phyloP scores from a whole-genome alignment of 2,329 filamentous ascomycete species.

The Gliomastix tumulicola region DNA sequence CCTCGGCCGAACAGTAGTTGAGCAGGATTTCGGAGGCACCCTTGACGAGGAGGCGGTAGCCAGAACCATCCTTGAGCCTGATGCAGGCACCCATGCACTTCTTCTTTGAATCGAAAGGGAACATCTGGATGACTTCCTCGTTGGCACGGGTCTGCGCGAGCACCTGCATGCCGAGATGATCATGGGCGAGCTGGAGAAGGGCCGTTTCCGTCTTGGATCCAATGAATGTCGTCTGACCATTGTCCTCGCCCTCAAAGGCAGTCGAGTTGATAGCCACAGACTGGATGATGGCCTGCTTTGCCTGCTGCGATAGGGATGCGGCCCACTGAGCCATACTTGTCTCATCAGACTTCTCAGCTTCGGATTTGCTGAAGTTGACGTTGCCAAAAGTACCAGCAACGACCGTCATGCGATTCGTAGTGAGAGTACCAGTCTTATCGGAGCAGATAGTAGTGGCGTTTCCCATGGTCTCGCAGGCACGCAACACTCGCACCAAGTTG shows the following conservation, averaged over 20 bases:
- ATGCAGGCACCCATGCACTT: conserved; percentile 52
- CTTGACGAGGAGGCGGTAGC: conserved; percentile 45
- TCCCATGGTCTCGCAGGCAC: conserved; percentile 63
- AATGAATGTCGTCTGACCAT: conserved; percentile 36
- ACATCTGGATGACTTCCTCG: conserved; percentile 38
- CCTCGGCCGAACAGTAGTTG: conserved; percentile 41
- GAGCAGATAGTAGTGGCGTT: conserved; percentile 67
- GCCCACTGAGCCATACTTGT: conserved; percentile 9
- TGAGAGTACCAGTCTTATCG: conserved; percentile 33
- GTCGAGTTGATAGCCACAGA: conserved; percentile 50
- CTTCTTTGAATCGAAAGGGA: conserved; percentile 46
- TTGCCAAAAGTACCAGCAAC: conserved; percentile 60
- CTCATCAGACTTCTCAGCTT: conserved; percentile 13
- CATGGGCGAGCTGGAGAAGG: conserved; percentile 39
- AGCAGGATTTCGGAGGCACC: conserved; percentile 51
- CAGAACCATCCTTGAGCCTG: conserved; percentile 31
- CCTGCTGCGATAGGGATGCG: conserved; percentile 10
- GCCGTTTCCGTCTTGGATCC: conserved; percentile 53
- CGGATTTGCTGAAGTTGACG: conserved; percentile 22
- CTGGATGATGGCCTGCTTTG: conserved; percentile 28
- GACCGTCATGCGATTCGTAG: conserved; percentile 67
- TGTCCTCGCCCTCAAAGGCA: conserved; percentile 44
- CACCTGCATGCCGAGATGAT: conserved; percentile 40
- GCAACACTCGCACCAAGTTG: conserved; percentile 56
- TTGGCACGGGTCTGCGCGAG: conserved; percentile 37